Evolutionary conservation across 176 grass and related monocot species (phyloP), one percentile per base, ranked within the genome.

Genomic region (Lolium perenne): DNA sequence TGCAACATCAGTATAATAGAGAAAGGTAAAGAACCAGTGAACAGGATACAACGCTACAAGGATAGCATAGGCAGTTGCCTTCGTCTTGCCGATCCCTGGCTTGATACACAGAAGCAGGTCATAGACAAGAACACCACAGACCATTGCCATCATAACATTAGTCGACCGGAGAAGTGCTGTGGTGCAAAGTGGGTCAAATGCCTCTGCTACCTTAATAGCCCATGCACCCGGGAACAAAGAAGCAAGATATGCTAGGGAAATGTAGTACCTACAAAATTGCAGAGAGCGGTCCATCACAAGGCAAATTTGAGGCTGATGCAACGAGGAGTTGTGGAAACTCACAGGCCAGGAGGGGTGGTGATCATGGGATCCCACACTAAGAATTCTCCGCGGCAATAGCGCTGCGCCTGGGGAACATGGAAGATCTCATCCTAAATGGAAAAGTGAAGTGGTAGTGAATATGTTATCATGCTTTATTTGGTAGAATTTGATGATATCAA

Each of bases 21-120:
- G 84, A 88, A 98, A 98, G 59, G 93, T 89, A 87, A 98, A 98
- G 88, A 95, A 95, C 91, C 96, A 95, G 71, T 95, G 93, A 82
- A 94, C 62, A 67, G 93, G 96, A 76, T 95, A 94, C 81, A 94
- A 68, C 54, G 90, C 70, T 69, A 95, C 76, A 67, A 94, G 41
- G 79, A 95, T 94, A 76, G 90, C 82, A 88, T 91, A 98, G 8
- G 4, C 75, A 63, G 88, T 91, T 70, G 93, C 93, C 47, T 94
- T 98, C 84, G 38, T 85, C 67, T 95, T 80, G 72, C 83, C 89
- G 35, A 92, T 89, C 66, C 74, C 79, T 70, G 96, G 93, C 45
- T 73, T 92, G 74, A 98, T 81, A 80, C 71, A 70, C 65, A 92
- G 86, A 83, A 98, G 25, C 50, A 98, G 87, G 53, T 94, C 96